Percentiles rank a stretch among this genome's conserved stretches.
phyloP scores from a whole-genome alignment of 805 yeast genomes.

The Metschnikowia baotianmanensis region DNA sequence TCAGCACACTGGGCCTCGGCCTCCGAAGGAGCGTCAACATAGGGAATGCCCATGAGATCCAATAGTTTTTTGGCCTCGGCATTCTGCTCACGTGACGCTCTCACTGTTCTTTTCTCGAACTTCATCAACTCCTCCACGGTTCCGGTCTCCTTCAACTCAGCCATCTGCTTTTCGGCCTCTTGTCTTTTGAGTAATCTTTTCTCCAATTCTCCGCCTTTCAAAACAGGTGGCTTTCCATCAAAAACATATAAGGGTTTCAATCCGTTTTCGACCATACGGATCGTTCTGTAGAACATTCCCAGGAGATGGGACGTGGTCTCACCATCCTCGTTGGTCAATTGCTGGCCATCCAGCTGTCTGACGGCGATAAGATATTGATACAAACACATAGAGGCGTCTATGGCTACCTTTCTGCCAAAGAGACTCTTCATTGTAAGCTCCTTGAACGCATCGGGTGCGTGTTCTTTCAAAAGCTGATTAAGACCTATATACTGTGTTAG shows the following conservation, averaged over 20 bases:
- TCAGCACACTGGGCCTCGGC: conserved; percentile 99
- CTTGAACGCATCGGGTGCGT: conserved; percentile 80
- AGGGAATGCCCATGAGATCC: conserved; percentile 92
- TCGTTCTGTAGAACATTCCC: conserved; percentile 95
- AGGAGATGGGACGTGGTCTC: conserved; percentile 89
- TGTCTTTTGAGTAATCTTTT: conserved; percentile 80
- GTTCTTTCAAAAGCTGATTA: conserved; percentile 81
- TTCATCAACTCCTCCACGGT: conserved; percentile 72
- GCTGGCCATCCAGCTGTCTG: conserved; percentile 95
- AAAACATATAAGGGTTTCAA: conserved; percentile 95
- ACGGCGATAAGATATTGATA: conserved; percentile 96
- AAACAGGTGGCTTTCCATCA: conserved; percentile 95
- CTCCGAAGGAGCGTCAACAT: conserved; percentile 91
- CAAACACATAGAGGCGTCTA: conserved; percentile 94
- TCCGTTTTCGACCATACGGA: conserved; percentile 87
- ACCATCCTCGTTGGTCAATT: conserved; percentile 82
- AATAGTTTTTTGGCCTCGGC: conserved; percentile 87
- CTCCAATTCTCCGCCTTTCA: conserved; percentile 90
- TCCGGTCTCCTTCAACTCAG: conserved; percentile 75
- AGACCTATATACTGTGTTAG: conserved; percentile 50
- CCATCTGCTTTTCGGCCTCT: conserved; percentile 76
- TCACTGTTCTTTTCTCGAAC: conserved; percentile 82
- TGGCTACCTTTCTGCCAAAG: conserved; percentile 96
- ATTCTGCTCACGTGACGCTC: conserved; percentile 86
- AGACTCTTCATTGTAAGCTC: conserved; percentile 79